A percentile compares a stretch with the other conserved stretches of the same genome.
These are phyloP conservation scores for Hericium coralloides DNA, from an alignment of 768 basidiomycete species.

Conservation along the genomic window DNA sequence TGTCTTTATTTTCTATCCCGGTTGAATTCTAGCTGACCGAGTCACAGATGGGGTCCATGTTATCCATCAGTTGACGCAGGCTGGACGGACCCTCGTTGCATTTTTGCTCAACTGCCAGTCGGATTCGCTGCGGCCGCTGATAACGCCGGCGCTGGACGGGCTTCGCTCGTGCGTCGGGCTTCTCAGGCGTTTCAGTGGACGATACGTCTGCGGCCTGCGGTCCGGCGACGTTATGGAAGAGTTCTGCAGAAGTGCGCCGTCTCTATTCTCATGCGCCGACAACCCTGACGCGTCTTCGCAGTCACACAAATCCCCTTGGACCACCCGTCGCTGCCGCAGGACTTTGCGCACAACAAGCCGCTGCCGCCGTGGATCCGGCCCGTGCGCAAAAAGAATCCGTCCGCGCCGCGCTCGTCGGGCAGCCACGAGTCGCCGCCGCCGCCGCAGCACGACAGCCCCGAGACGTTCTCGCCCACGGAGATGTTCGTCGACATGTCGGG, in stretches of 20 bases:
- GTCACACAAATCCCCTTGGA: slow-evolving; percentile 82
- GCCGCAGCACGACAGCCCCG: slow-evolving; percentile 7
- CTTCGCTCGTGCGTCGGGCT: slow-evolving; percentile 83
- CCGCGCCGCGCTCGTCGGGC: slow-evolving; percentile 30
- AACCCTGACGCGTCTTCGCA: slow-evolving; percentile 21
- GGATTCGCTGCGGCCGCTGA: slow-evolving; percentile 63
- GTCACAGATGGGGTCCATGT: slow-evolving; percentile 82
- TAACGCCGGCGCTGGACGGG: slow-evolving; percentile 76
- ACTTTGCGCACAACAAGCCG: slow-evolving; percentile 33
- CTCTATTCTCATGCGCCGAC: not conserved
- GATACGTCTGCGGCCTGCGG: slow-evolving; percentile 88
- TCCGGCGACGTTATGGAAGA: too few species aligned
- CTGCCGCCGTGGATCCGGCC: slow-evolving; percentile 88
- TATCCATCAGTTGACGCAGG: slow-evolving; percentile 91
- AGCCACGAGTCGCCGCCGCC: slow-evolving; percentile 4
- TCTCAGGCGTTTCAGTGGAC: slow-evolving; percentile 77
- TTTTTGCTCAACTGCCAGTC: slow-evolving; percentile 82
- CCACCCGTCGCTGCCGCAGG: slow-evolving; percentile 44
- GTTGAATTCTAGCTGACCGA: not conserved
- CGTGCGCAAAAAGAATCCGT: slow-evolving; percentile 66
- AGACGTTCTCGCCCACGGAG: slow-evolving; percentile 2
- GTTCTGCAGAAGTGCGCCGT: slow-evolving; percentile 74
- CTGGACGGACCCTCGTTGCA: slow-evolving; percentile 86
- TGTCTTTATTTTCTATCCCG: slow-evolving; percentile 25
- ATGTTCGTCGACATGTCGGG: slow-evolving; percentile 4